Evolutionary conservation across 2,329 filamentous ascomycete species (phyloP).

Genomic region (Monosporascus cannonballus): DNA sequence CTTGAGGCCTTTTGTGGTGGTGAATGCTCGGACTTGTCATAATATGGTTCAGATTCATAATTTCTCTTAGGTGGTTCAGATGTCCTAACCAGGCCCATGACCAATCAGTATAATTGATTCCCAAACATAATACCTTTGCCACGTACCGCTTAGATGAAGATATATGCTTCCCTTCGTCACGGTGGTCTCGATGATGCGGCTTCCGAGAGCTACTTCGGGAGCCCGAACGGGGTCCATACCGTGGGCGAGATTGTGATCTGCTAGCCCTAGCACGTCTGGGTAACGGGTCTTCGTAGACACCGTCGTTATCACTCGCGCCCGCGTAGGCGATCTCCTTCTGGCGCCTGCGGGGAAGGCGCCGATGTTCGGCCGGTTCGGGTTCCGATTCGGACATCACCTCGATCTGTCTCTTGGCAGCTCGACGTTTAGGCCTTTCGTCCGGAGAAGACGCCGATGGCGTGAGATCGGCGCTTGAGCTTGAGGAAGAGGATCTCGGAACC

Average conservation of each 20-base stretch:
- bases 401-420: slow-evolving; percentile 15
- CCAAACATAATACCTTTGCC: slow-evolving; percentile 15
- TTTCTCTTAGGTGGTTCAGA: slow-evolving; percentile 20
- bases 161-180: slow-evolving; percentile 18
- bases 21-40: slow-evolving; percentile 25
- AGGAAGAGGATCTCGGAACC: slow-evolving; percentile 29
- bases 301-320: slow-evolving; percentile 8
- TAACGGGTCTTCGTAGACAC: slow-evolving; percentile 8
- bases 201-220: slow-evolving; percentile 20
- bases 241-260: slow-evolving; percentile 11
- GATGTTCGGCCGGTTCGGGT: slow-evolving; percentile 8
- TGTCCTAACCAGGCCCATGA: slow-evolving; percentile 9
- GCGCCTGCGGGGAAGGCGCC: slow-evolving; percentile 8
- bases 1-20: slow-evolving; percentile 28
- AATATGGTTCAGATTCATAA: slow-evolving; percentile 26
- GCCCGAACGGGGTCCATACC: slow-evolving; percentile 17
- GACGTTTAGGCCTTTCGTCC: slow-evolving; percentile 23
- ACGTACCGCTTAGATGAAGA: slow-evolving; percentile 26
- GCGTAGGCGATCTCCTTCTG: slow-evolving; percentile 9
- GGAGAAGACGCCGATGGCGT: slow-evolving; percentile 29
- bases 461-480: slow-evolving; percentile 34
- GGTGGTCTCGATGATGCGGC: slow-evolving; percentile 15
- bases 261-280: slow-evolving; percentile 8
- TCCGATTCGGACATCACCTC: slow-evolving; percentile 13
- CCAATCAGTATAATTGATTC: slow-evolving; percentile 1